Evolutionary conservation across 192 early-diverging fungal species (phyloP), one percentile per base, ranked within the genome.

Genomic region (Coemansia sp.): DNA sequence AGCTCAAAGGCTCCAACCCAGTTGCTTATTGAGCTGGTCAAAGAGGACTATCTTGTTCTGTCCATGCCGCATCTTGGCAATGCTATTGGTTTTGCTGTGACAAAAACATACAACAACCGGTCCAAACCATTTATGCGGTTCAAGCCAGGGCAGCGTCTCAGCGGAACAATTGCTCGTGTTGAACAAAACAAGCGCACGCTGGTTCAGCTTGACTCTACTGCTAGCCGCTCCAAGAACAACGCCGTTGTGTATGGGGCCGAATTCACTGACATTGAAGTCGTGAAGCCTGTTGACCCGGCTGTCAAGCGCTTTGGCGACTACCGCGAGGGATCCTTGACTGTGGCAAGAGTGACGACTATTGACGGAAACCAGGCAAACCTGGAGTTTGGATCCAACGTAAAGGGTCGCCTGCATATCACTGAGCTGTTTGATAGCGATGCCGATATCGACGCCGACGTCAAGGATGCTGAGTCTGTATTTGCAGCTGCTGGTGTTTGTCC

Each of bases 41-140:
- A 94, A 80, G 87, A 93, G 36, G 89, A 90, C 69, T 95, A 95
- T 65, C 56, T 88, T 22, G 85, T 95, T 26, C 60, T 92, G 11
- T 85, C 87, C 6, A 56, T 94, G 60, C 91, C 93, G 1, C 63
- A 67, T 40, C 45, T 80, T 42, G 71, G 73, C 65, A 84, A 88
- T 61, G 58, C 66, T 41, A 76, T 90, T 61, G 85, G 81, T 2
- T 89, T 88, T 74, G 87, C 88, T 8, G 58, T 80, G 55, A 77
- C 85, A 54, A 87, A 88, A 48, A 69, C 78, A 18, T 84, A 81
- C 77, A 90, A 90, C 76, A 80, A 87, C 68, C 66, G 85, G 32
- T 83, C 83, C 41, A 81, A 79, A 51, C 89, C 88, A 16, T 88
- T 90, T 65, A 86, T 86, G 62, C 76, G 82, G 63, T 86, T 79